phyloP scores from a whole-genome alignment of 257 asterid species.

The Lantana camara region DNA sequence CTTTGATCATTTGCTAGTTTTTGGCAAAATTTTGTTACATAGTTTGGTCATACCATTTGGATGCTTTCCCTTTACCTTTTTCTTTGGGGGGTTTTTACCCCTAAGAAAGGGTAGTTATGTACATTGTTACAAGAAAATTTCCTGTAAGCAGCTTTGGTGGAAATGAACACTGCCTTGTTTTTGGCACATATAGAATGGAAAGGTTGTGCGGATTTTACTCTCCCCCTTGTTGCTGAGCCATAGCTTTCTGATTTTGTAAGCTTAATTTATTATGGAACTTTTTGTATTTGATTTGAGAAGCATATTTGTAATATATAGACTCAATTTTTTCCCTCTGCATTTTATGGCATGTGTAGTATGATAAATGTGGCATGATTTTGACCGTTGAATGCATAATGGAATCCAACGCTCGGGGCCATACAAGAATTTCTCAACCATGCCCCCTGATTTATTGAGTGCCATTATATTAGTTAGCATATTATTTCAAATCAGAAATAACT shows the following conservation, averaged over 20 bases:
- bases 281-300: constrained; percentile 20
- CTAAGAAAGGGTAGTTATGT: constrained; percentile 41
- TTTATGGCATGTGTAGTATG: too few species aligned
- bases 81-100: too few species aligned
- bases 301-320: constrained; percentile 26
- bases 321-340: not conserved
- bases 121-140: constrained; percentile 44
- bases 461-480: too few species aligned
- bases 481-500: too few species aligned
- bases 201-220: constrained; percentile 7
- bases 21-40: constrained; percentile 31
- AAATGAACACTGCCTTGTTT: constrained; percentile 33
- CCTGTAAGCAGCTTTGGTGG: constrained; percentile 23
- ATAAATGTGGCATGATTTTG: too few species aligned
- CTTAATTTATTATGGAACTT: constrained; percentile 20
- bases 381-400: too few species aligned
- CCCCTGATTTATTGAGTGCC: too few species aligned
- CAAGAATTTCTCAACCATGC: too few species aligned
- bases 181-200: constrained; percentile 34
- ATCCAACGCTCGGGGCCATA: too few species aligned
- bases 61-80: constrained; percentile 20
- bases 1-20: constrained; percentile 26
- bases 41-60: constrained; percentile 26
- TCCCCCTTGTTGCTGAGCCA: constrained; percentile 6
- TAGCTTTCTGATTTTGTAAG: constrained; percentile 30